phyloP scores from a whole-genome alignment of 2,329 filamentous ascomycete genomes.

The Septoria petroselini region DNA sequence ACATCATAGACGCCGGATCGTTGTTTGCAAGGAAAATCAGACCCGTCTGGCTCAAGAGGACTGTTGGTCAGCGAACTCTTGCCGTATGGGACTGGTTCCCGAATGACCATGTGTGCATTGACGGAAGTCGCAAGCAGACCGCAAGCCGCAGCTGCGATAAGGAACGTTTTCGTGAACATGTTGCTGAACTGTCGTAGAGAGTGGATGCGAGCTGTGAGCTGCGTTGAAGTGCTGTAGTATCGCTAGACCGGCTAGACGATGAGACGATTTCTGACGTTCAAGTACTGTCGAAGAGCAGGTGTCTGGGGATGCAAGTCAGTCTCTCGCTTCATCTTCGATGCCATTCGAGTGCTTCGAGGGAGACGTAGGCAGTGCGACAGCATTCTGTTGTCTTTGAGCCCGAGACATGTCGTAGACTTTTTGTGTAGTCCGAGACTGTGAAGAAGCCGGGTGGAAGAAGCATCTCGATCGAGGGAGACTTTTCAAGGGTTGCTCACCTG shows the following conservation, averaged over 20 bases:
- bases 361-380: not conserved
- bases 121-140: conserved; percentile 22
- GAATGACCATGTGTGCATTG: conserved; percentile 74
- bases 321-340: not conserved
- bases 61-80: conserved; percentile 56
- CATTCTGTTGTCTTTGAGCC: not conserved
- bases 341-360: conserved; percentile 3
- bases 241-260: conserved; percentile 29
- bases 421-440: not conserved
- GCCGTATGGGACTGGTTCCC: conserved; percentile 63
- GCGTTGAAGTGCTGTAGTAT: conserved; percentile 20
- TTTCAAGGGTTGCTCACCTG: conserved; percentile 16
- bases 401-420: conserved; percentile 7
- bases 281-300: not conserved
- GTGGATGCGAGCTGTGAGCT: conserved; percentile 25
- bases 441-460: conserved; percentile 2
- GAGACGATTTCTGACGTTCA: not conserved
- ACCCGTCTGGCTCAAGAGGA: conserved; percentile 54
- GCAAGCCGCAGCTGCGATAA: conserved; percentile 21
- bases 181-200: conserved; percentile 17
- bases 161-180: conserved; percentile 25
- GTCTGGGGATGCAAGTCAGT: not conserved
- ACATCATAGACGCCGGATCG: conserved; percentile 48
- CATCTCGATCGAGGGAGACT: not conserved
- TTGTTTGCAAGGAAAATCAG: conserved; percentile 80